Evolutionary conservation across 129 eudicot species (phyloP).

Genomic region (Tagetes erecta): DNA sequence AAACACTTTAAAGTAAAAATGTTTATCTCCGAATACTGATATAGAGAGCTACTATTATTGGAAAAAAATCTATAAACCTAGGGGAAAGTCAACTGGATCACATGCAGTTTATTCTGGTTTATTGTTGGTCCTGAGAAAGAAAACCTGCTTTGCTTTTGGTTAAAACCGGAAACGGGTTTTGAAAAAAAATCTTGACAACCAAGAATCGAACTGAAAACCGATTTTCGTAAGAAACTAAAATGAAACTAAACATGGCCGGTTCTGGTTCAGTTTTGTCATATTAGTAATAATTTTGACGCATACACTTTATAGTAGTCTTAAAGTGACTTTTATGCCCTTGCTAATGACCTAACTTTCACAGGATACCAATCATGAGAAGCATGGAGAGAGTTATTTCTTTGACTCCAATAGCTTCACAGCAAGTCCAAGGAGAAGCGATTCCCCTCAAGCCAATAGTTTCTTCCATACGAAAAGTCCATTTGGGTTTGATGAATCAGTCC

Average conservation of each 20-base stretch:
- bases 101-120: neutral
- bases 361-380: slow-evolving; percentile 62
- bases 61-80: neutral
- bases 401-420: slow-evolving; percentile 63
- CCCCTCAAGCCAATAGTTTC: slow-evolving; percentile 50
- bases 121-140: neutral
- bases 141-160: neutral
- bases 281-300: neutral
- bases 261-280: neutral
- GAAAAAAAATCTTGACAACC: neutral
- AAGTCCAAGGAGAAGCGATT: slow-evolving; percentile 60
- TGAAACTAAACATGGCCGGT: neutral
- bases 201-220: neutral
- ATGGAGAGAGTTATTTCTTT: slow-evolving; percentile 70
- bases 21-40: neutral
- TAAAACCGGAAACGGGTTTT: neutral
- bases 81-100: neutral
- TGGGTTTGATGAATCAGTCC: slow-evolving; percentile 71
- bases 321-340: neutral
- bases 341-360: slow-evolving; percentile 28
- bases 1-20: slow-evolving; percentile 3
- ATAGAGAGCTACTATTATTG: slow-evolving; percentile 2
- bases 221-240: neutral
- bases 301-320: neutral
- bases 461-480: slow-evolving; percentile 59